Conservation (phyloP, 257 asterid species). For the Nicotiana tomentosiformis region DNA sequence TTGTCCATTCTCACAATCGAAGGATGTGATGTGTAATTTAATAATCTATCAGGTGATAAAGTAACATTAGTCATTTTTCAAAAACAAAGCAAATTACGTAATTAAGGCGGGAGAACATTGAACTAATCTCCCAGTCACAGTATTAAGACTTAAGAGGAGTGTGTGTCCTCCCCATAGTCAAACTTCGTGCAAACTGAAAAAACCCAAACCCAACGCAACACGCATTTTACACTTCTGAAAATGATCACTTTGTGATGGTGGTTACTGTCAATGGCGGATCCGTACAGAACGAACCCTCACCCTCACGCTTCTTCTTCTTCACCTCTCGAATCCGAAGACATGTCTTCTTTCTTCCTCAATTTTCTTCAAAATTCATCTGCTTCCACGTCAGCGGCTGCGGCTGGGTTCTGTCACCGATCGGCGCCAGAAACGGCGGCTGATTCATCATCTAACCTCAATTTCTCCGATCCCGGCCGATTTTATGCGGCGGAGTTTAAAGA, state of each 20-base stretch:
- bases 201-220: background rate
- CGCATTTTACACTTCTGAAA: background rate
- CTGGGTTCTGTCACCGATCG: background rate
- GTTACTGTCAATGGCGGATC: constrained; percentile 16
- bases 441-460: constrained; percentile 49
- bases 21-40: background rate
- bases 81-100: constrained; percentile 1
- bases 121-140: background rate
- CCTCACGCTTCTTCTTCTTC: background rate
- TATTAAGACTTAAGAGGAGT: background rate
- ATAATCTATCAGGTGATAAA: background rate
- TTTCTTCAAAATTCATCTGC: background rate
- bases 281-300: constrained; percentile 11
- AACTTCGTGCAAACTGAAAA: background rate
- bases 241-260: background rate
- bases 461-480: constrained; percentile 57
- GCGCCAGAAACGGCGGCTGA: constrained; percentile 28
- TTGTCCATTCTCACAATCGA: background rate
- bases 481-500: constrained; percentile 23
- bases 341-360: constrained; percentile 13
- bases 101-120: constrained; percentile 20
- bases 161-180: background rate
- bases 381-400: background rate
- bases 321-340: constrained; percentile 11
- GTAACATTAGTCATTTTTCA: background rate